Evolutionary conservation across 2,329 filamentous ascomycete species (phyloP).

Genomic region (Penicillium sp.): DNA sequence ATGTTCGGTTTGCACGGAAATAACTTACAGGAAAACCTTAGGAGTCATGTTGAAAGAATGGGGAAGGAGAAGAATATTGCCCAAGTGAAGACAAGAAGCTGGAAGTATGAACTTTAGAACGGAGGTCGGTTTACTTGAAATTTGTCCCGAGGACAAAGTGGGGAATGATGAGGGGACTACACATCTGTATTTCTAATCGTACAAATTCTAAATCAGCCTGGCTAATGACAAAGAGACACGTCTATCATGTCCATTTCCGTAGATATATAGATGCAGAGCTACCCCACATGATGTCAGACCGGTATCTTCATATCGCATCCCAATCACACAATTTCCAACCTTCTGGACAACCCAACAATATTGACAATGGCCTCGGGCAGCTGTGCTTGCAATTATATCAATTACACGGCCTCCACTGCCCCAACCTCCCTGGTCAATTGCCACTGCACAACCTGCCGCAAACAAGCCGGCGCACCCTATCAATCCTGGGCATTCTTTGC

Average conservation of each 20-base stretch:
- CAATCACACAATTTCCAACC: background rate
- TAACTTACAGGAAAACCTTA: constrained; percentile 37
- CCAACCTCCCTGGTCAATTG: constrained; percentile 43
- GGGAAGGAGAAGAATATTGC: background rate
- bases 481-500: constrained; percentile 45
- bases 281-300: constrained; percentile 13
- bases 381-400: constrained; percentile 46
- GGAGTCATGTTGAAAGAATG: constrained; percentile 24
- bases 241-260: background rate
- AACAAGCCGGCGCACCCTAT: constrained; percentile 48
- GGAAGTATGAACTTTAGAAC: too few relatives aligned
- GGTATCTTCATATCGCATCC: background rate
- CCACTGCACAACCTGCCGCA: constrained; percentile 51
- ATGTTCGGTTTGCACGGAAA: constrained; percentile 7
- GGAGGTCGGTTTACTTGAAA: constrained; percentile 5
- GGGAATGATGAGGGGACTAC: background rate
- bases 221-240: background rate
- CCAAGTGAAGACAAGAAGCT: background rate
- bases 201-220: background rate
- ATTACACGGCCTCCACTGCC: constrained; percentile 39
- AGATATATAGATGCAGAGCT: background rate
- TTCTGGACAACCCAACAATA: background rate
- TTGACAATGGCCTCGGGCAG: constrained; percentile 37
- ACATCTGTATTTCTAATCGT: too few relatives aligned
- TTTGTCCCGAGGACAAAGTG: constrained; percentile 5